phyloP scores from a whole-genome alignment of 768 basidiomycete species.

The Cystoderma amianthinum region DNA sequence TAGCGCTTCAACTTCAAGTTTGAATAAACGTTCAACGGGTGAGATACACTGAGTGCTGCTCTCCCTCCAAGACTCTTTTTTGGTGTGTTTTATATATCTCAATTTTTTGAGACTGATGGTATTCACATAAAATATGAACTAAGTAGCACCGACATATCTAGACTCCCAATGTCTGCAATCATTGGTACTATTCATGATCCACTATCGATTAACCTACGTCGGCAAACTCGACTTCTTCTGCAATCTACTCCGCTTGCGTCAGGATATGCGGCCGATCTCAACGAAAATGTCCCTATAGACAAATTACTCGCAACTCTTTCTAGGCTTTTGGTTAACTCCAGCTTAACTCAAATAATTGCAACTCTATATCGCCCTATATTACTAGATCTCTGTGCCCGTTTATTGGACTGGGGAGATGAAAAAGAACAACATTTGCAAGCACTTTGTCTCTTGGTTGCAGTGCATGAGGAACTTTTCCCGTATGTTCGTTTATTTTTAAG shows the following conservation, averaged over 20 bases:
- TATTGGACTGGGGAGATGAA: conserved; percentile 53
- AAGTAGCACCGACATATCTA: not conserved
- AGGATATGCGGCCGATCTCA: conserved; percentile 27
- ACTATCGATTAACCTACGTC: conserved; percentile 47
- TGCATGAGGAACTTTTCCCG: conserved; percentile 68
- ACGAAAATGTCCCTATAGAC: conserved; percentile 26
- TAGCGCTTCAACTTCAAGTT: no score
- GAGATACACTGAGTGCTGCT: no score
- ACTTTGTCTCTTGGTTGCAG: conserved; percentile 57
- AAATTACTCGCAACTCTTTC: conserved; percentile 53
- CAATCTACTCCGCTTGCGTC: conserved; percentile 35
- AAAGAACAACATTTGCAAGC: conserved; percentile 49
- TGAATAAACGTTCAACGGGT: no score
- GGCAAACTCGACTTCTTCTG: conserved; percentile 44
- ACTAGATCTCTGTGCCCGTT: conserved; percentile 74
- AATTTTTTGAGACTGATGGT: no score
- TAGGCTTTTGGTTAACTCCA: conserved; percentile 48
- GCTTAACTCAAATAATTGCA: conserved; percentile 58
- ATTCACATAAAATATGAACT: not conserved
- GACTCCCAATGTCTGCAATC: conserved; percentile 13
- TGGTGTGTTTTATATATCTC: no score
- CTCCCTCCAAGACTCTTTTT: no score
- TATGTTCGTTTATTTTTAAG: conserved; percentile 27
- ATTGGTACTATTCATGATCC: conserved; percentile 42
- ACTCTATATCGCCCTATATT: conserved; percentile 69